These are phyloP conservation scores for Lanmaoa pseudosensibilis DNA, from an alignment of 768 basidiomycete genomes.

Conservation along the genomic window DNA sequence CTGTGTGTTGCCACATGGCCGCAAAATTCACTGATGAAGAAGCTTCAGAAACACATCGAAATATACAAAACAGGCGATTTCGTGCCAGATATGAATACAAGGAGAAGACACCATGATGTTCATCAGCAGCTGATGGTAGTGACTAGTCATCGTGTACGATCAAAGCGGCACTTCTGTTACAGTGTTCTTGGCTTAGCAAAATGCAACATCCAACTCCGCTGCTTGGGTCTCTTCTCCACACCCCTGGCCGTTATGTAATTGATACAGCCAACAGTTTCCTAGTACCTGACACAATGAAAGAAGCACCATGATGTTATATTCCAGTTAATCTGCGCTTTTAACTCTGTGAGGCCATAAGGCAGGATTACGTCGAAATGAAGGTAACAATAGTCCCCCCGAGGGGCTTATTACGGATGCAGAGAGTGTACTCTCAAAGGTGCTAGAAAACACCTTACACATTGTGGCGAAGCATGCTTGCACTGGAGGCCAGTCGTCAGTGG, in stretches of 20 bases:
- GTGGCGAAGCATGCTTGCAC: constrained; percentile 5
- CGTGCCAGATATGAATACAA: background rate
- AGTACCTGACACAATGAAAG: background rate
- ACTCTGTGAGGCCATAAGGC: constrained; percentile 43
- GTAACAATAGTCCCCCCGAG: constrained; percentile 10
- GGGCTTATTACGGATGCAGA: background rate
- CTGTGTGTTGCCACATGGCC: background rate
- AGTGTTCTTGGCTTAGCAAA: background rate
- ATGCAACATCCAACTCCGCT: background rate
- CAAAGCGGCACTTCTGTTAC: constrained; percentile 21
- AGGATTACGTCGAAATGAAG: constrained; percentile 37
- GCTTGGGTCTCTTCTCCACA: constrained; percentile 9
- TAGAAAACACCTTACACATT: constrained; percentile 14
- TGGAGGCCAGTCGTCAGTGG: background rate
- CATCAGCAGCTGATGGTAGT: background rate
- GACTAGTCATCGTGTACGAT: constrained; percentile 22
- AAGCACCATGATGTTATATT: constrained; percentile 31
- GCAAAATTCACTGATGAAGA: background rate
- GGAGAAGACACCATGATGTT: background rate
- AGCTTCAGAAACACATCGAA: background rate
- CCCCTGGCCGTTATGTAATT: constrained; percentile 13
- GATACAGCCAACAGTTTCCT: background rate
- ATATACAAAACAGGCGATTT: background rate
- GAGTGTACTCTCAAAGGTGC: constrained; percentile 5
- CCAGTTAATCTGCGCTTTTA: constrained; percentile 48